These are phyloP conservation scores for Apocynum venetum DNA, from an alignment of 257 asterid species.

Conservation along the genomic window DNA sequence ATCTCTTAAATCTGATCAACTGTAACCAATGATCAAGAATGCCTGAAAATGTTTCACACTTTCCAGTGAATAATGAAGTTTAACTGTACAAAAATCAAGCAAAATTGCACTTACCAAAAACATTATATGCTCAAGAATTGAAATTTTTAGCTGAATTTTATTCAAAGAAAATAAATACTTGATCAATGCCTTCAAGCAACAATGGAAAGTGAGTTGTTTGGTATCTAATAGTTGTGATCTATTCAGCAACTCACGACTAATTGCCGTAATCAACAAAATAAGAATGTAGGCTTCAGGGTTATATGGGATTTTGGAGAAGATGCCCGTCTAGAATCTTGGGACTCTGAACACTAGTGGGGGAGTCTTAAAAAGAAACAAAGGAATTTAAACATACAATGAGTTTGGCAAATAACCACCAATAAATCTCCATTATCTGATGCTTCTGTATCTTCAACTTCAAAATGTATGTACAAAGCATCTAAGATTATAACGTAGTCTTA, in stretches of 20 bases:
- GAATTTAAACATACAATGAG: background rate
- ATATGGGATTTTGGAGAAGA: background rate
- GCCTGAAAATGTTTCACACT: background rate
- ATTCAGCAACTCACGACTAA: too few species aligned
- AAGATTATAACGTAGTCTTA: background rate
- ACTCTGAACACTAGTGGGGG: background rate
- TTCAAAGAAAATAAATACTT: background rate
- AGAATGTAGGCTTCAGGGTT: too few species aligned
- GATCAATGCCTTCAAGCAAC: background rate
- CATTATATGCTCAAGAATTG: background rate
- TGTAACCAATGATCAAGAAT: background rate
- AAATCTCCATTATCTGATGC: background rate
- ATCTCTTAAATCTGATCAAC: background rate
- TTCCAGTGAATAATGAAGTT: background rate
- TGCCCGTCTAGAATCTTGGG: background rate
- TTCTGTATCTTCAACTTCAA: background rate
- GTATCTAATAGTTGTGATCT: too few species aligned
- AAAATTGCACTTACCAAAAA: background rate
- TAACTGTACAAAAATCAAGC: background rate
- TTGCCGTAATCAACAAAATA: too few species aligned
- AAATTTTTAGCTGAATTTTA: background rate
- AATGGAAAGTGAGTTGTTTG: background rate
- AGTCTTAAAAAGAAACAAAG: background rate
- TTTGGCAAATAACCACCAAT: background rate
- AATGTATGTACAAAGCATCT: background rate